Conservation (phyloP, 2,329 filamentous ascomycete genomes). For the Stagonosporopsis rhizophila region DNA sequence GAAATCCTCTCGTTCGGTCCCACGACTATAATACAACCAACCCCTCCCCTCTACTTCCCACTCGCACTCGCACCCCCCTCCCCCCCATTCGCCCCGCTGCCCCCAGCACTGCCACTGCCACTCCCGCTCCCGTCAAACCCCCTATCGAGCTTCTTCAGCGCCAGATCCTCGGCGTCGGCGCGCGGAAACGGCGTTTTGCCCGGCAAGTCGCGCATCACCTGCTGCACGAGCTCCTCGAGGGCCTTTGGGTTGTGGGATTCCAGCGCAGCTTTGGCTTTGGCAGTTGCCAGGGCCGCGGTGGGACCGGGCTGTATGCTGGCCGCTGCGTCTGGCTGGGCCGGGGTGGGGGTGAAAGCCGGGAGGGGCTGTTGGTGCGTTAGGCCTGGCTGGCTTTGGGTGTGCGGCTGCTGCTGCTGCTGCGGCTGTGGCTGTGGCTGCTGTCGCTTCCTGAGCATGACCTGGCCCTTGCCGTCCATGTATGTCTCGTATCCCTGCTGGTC, state of each 20-base stretch:
- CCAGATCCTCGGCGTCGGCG: slow-evolving; percentile 43
- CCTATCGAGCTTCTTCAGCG: slow-evolving; percentile 55
- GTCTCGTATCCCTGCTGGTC: slow-evolving; percentile 59
- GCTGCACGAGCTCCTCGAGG: slow-evolving; percentile 53
- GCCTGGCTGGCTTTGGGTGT: too few species aligned
- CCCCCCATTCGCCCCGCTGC: not conserved
- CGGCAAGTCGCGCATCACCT: slow-evolving; percentile 55
- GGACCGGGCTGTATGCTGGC: not conserved
- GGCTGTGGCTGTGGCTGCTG: slow-evolving; percentile 27
- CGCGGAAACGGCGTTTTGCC: slow-evolving; percentile 36
- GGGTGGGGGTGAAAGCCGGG: not conserved
- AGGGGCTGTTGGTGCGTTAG: not conserved
- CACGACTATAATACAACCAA: too few species aligned
- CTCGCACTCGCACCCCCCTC: not conserved
- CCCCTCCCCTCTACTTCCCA: not conserved
- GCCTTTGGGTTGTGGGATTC: slow-evolving; percentile 50
- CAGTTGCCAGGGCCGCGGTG: not conserved
- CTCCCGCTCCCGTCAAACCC: slow-evolving; percentile 39
- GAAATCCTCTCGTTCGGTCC: too few species aligned
- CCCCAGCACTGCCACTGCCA: not conserved
- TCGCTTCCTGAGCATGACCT: slow-evolving; percentile 56
- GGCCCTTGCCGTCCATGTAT: slow-evolving; percentile 58
- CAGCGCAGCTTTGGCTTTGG: not conserved
- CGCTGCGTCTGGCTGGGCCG: not conserved
- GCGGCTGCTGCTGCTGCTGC: not conserved